Percentiles rank a stretch among this genome's conserved stretches.
Conservation (phyloP, 2,329 filamentous ascomycete species). For the Trichophaea hybrida region DNA sequence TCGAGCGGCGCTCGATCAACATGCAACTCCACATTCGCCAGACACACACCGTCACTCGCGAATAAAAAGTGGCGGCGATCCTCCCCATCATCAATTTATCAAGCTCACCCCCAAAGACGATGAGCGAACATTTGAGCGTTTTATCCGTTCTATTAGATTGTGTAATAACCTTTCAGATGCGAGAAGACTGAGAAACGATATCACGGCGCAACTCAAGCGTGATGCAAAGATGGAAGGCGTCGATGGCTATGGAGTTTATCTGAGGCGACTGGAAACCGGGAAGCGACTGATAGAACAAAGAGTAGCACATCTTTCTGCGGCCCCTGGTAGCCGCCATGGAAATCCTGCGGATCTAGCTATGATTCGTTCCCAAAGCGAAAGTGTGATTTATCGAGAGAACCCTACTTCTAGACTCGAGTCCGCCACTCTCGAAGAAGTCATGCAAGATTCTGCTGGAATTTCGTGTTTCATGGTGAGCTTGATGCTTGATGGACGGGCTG, state of each 20-base stretch:
- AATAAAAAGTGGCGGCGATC: background rate
- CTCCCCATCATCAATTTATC: slow-evolving; percentile 55
- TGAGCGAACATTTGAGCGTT: slow-evolving; percentile 86
- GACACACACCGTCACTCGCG: slow-evolving; percentile 1
- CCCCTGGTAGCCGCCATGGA: background rate
- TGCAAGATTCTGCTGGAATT: slow-evolving; percentile 75
- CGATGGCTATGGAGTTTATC: slow-evolving; percentile 58
- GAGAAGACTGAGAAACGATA: slow-evolving; percentile 77
- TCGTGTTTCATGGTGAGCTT: slow-evolving; percentile 77
- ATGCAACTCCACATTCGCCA: slow-evolving; percentile 52
- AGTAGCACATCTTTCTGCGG: slow-evolving; percentile 56
- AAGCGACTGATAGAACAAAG: slow-evolving; percentile 82
- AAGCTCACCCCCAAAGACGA: slow-evolving; percentile 68
- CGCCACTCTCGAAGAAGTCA: slow-evolving; percentile 65
- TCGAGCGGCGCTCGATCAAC: slow-evolving; percentile 80
- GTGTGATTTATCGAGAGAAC: slow-evolving; percentile 19
- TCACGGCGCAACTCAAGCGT: slow-evolving; percentile 78
- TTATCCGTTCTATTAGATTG: slow-evolving; percentile 76
- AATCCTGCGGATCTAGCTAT: slow-evolving; percentile 3
- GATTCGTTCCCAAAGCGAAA: slow-evolving; percentile 11
- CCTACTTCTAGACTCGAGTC: slow-evolving; percentile 54
- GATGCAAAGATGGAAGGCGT: slow-evolving; percentile 60
- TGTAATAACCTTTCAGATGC: slow-evolving; percentile 87
- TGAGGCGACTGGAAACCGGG: slow-evolving; percentile 80
- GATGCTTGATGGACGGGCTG: background rate